Evolutionary conservation across 73 alveolate genomes (phyloP), one percentile per base, ranked within the genome.

Genomic region (Paramecium octaurelia): DNA sequence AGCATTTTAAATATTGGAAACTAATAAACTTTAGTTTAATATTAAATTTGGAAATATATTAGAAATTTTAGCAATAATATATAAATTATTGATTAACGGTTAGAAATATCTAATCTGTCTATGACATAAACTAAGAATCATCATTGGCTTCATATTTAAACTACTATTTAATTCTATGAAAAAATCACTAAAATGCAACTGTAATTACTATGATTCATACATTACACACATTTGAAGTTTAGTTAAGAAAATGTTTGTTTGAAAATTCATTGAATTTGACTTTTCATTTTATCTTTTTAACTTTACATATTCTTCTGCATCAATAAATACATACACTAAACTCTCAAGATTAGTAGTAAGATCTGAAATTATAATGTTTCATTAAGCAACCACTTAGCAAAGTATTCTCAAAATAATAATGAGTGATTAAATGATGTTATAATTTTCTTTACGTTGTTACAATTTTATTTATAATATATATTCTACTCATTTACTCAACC

Each of bases 91-190:
- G 42, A 20, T 4, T 10, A 43, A n/a, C 44, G 34, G 31, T 27
- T 23, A 44, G 91, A 50, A 18, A 95, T 97, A 8, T 97, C 93
- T 93, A 95, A 96, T 85, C 89, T 86, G 20, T 96, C 96, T 58
- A 95, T 93, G 29, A 46, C 92, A 64, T 27, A 93, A 88, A 23
- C 91, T 96, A 76, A 89, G 98, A 85, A 36, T 85, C 29, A 86
- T 68, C 48, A 93, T 97, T 35, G 86, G 98, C 1, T 92, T 94
- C 42, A 97, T 97, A n/a, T 98, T 98, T 96, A 97, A 77, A 92
- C 91, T 23, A 98, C 98, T 24, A 92, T 96, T 50, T 75, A 96
- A 64, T 92, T 97, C 93, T 92, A 27, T 27, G 31, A 27, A 27
- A 27, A 27, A 27, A 27, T 27, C 2, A 27, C 31, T 27, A 24